Evolutionary conservation across 225 moss, liverwort and hornwort genomes (phyloP).

Genomic region (Thuidium tamariscinum): DNA sequence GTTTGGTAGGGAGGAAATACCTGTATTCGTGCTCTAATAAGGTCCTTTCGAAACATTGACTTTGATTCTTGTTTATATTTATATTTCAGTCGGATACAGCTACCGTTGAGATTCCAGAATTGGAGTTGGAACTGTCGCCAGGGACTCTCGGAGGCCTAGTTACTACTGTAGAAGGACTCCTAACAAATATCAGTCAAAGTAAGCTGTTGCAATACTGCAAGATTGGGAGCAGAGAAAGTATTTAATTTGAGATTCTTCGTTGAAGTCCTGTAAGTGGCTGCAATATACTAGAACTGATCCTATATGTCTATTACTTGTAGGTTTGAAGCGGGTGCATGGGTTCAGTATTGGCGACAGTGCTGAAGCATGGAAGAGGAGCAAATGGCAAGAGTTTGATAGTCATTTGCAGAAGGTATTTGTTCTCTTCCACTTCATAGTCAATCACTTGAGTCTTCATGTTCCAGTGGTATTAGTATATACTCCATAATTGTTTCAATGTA

Average conservation of each 20-base stretch:
- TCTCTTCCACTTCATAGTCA: background rate
- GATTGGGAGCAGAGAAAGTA: background rate
- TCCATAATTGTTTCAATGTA: background rate
- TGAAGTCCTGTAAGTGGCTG: background rate
- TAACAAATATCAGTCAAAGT: constrained; percentile 62
- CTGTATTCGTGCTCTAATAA: background rate
- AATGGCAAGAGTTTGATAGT: constrained; percentile 68
- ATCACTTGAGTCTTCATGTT: background rate
- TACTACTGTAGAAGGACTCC: constrained; percentile 76
- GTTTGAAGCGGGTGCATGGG: constrained; percentile 61
- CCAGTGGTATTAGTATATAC: background rate
- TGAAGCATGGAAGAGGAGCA: constrained; percentile 53
- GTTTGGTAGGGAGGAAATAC: background rate
- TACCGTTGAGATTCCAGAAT: constrained; percentile 56
- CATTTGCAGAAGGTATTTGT: constrained; percentile 42
- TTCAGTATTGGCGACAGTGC: constrained; percentile 82
- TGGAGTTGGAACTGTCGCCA: constrained; percentile 66
- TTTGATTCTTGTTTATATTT: background rate
- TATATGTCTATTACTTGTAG: constrained; percentile 11
- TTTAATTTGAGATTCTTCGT: background rate
- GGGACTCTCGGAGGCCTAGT: constrained; percentile 86
- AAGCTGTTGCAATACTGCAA: background rate
- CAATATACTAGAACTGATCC: background rate
- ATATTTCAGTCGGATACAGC: constrained; percentile 71
- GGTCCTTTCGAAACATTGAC: background rate